Evolutionary conservation across 805 yeast genomes (phyloP), one percentile per base, ranked within the genome.

Genomic region (Pichia nanzhaoensis): DNA sequence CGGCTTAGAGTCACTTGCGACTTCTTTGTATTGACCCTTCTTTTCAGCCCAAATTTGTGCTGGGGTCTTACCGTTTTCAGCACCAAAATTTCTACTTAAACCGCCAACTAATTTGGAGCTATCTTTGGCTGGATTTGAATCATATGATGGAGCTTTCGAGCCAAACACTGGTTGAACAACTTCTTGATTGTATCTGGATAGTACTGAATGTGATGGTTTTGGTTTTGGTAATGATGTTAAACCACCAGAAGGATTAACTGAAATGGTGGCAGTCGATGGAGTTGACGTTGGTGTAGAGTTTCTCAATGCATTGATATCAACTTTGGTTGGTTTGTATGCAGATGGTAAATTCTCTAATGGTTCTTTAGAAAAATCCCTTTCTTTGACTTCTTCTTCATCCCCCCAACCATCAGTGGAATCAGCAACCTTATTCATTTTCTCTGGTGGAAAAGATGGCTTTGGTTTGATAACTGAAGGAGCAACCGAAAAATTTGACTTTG

Each of bases 1-100:
- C n/a, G 63, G 67, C n/a, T 50, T 57, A 3, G 57, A 63, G 33
- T 59, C 51, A 13, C 57, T 51, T 41, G 57, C 52, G 39, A 68
- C 76, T 37, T 68, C 66, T 53, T 71, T 75, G 55, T 70, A 78
- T 60, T 80, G 74, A 39, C 88, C 95, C 59, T 82, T 79, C 67
- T 82, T 84, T 60, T 84, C 96, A 20, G 96, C 97, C 97, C 97
- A 89, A 24, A 86, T 57, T 67, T 89, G 96, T 24, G 96, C 96
- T 20, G 97, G 96, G 7, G 95, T 84, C 64, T 87, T 85, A 49
- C 95, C 96, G 49, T 73, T 76, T 50, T 75, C 75, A 44, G 82
- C 67, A 50, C 77, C 93, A 60, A 76, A 82, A 60, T 78, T 72
- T 57, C 75, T 69, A 24, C 77, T 71, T 41, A 79, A 66, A 34